A percentile compares a stretch with the other conserved stretches of the same genome.
phyloP scores from a whole-genome alignment of 495 filamentous ascomycete species.

The Xylaria grammica region DNA sequence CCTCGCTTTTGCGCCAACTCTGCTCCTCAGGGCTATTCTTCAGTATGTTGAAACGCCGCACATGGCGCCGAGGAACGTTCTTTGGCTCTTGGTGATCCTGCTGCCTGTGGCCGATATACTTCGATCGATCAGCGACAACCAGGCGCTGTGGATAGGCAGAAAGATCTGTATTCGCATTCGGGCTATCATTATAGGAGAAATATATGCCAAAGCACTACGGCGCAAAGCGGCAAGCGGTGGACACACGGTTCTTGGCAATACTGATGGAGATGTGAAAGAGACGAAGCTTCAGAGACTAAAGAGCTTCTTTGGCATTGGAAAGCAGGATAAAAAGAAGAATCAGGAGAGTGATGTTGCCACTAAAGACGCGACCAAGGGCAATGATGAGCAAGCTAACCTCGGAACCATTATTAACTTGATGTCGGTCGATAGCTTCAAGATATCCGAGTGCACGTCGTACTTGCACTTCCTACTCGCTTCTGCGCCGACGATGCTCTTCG shows the following conservation, averaged over 20 bases:
- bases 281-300: constrained; percentile 56
- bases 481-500: constrained; percentile 80
- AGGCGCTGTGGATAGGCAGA: constrained; percentile 92
- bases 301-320: constrained; percentile 63
- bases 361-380: constrained; percentile 42
- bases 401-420: constrained; percentile 99
- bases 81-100: constrained; percentile 94
- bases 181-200: constrained; percentile 95
- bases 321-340: constrained; percentile 54
- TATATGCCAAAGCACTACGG: constrained; percentile 95
- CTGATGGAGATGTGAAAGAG: constrained; percentile 43
- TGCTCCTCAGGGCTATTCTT: constrained; percentile 88
- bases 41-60: constrained; percentile 89
- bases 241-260: constrained; percentile 68
- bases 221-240: constrained; percentile 82
- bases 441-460: constrained; percentile 90
- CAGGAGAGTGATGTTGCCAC: constrained; percentile 36
- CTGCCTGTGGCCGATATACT: constrained; percentile 80
- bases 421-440: constrained; percentile 99
- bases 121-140: constrained; percentile 78
- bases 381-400: constrained; percentile 80
- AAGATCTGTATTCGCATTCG: constrained; percentile 92
- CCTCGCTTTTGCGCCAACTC: constrained; percentile 88
- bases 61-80: constrained; percentile 80
- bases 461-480: constrained; percentile 88